Percentiles rank a stretch among this genome's conserved stretches.
These are phyloP conservation scores for Daldinia sp. DNA, from an alignment of 2,329 filamentous ascomycete genomes.

Conservation along the genomic window DNA sequence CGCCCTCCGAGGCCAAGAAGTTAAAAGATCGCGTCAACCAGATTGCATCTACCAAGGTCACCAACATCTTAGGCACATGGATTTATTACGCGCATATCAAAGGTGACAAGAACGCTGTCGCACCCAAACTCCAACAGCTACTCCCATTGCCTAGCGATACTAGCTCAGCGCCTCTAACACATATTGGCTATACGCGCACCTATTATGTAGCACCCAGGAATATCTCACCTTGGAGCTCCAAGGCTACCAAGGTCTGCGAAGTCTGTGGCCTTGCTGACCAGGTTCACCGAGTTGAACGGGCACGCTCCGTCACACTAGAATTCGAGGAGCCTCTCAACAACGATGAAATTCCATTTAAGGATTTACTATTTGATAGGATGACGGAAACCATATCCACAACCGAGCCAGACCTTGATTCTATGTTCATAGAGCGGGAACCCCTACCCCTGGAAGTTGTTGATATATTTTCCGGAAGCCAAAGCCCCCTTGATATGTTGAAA, in stretches of 20 bases:
- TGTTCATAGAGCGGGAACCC: constrained; percentile 79
- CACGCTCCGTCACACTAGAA: constrained; percentile 78
- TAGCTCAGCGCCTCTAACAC: constrained; percentile 44
- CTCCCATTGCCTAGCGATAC: constrained; percentile 54
- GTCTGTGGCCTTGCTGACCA: constrained; percentile 83
- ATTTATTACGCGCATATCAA: constrained; percentile 76
- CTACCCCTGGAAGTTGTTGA: constrained; percentile 79
- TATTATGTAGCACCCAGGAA: constrained; percentile 55
- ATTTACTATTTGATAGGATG: constrained; percentile 92
- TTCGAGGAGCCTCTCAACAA: constrained; percentile 65
- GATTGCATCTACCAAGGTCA: constrained; percentile 58
- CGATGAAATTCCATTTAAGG: constrained; percentile 68
- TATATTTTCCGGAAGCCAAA: constrained; percentile 73
- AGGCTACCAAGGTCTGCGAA: constrained; percentile 92
- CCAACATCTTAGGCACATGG: constrained; percentile 65
- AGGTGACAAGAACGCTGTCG: constrained; percentile 55
- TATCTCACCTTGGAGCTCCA: constrained; percentile 95
- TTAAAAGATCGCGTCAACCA: constrained; percentile 58
- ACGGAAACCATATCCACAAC: constrained; percentile 81
- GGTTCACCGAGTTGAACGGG: constrained; percentile 85
- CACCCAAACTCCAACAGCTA: constrained; percentile 61
- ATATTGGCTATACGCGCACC: constrained; percentile 46
- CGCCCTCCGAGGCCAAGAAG: constrained; percentile 59
- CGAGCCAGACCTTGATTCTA: constrained; percentile 75
- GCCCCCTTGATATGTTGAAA: constrained; percentile 78